Evolutionary conservation across 352 stramenopile genomes (phyloP).

Genomic region (Globisporangium okanoganense): DNA sequence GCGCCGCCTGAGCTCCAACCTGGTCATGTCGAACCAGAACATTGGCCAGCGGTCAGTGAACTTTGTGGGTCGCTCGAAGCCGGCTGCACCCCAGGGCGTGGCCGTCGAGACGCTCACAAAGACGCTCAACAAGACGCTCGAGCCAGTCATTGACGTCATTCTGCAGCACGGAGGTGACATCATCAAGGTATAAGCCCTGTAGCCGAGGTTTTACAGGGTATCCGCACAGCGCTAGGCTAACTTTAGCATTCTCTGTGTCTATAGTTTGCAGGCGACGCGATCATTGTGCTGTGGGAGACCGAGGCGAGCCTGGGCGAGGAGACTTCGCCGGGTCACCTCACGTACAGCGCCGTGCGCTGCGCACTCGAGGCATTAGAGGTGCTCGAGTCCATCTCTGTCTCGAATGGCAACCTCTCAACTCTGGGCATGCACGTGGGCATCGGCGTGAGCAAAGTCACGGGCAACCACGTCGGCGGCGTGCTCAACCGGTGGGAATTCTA

Average conservation of each 20-base stretch:
- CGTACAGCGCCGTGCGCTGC: slow-evolving; percentile 54
- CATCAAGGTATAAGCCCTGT: slow-evolving; percentile 45
- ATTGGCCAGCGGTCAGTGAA: slow-evolving; percentile 25
- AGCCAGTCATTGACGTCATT: slow-evolving; percentile 77
- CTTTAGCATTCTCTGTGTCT: not conserved
- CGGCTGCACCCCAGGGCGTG: slow-evolving; percentile 45
- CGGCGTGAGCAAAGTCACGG: slow-evolving; percentile 66
- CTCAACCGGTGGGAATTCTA: slow-evolving; percentile 88
- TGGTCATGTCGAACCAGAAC: slow-evolving; percentile 16
- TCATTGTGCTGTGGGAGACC: slow-evolving; percentile 82
- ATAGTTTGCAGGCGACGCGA: slow-evolving; percentile 66
- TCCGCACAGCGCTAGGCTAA: not conserved
- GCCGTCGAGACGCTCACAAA: slow-evolving; percentile 70
- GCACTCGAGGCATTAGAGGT: slow-evolving; percentile 53
- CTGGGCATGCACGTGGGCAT: slow-evolving; percentile 84
- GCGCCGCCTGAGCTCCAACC: slow-evolving; percentile 6
- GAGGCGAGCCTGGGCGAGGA: slow-evolving; percentile 34
- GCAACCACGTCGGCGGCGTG: slow-evolving; percentile 80
- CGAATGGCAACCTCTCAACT: slow-evolving; percentile 24
- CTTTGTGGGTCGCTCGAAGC: slow-evolving; percentile 50
- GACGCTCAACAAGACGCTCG: slow-evolving; percentile 76
- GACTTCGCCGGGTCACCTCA: slow-evolving; percentile 40
- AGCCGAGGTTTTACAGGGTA: not conserved
- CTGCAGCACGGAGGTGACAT: slow-evolving; percentile 71
- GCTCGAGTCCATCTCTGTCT: slow-evolving; percentile 24